Percentiles rank a stretch among this genome's conserved stretches.
phyloP scores from a whole-genome alignment of 176 grass and related monocot genomes.

The Neostapfia colusana region DNA sequence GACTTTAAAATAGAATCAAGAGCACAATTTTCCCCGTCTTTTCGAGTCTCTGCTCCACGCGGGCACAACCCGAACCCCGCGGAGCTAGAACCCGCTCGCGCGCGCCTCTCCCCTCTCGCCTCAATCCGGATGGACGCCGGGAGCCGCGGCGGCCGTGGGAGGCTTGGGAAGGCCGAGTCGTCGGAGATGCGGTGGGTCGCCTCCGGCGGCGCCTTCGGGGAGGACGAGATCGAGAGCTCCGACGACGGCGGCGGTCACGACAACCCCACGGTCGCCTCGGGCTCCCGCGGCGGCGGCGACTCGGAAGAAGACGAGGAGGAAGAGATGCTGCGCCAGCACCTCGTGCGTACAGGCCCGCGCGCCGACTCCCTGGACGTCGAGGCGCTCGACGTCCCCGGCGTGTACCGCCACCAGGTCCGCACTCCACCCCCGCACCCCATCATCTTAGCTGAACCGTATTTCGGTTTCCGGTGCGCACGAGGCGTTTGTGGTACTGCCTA shows the following conservation, averaged over 20 bases:
- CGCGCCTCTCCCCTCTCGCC: not conserved
- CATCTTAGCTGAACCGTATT: not conserved
- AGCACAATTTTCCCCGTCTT: no score
- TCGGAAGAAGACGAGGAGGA: conserved; percentile 68
- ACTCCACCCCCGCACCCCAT: not conserved
- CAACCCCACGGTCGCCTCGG: conserved; percentile 40
- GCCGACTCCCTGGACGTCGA: conserved; percentile 91
- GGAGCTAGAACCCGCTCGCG: not conserved
- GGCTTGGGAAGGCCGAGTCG: conserved; percentile 69
- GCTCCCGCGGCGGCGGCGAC: conserved; percentile 34
- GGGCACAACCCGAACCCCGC: not conserved
- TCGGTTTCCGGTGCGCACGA: not conserved
- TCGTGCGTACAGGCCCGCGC: conserved; percentile 81
- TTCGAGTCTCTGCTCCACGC: no score
- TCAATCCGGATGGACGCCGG: conserved; percentile 43
- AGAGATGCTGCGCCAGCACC: conserved; percentile 62
- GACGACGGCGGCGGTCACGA: not conserved
- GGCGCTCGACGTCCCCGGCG: conserved; percentile 75
- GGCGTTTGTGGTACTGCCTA: not conserved
- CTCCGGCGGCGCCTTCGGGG: conserved; percentile 43
- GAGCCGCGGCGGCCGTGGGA: conserved; percentile 28
- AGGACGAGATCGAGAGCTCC: conserved; percentile 74
- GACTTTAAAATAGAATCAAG: no score
- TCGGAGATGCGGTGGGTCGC: conserved; percentile 78
- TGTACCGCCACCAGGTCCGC: conserved; percentile 48